Percentiles rank a stretch among this genome's conserved stretches.
Conservation (phyloP, 2,329 filamentous ascomycete genomes). For the Penicillium freii region DNA sequence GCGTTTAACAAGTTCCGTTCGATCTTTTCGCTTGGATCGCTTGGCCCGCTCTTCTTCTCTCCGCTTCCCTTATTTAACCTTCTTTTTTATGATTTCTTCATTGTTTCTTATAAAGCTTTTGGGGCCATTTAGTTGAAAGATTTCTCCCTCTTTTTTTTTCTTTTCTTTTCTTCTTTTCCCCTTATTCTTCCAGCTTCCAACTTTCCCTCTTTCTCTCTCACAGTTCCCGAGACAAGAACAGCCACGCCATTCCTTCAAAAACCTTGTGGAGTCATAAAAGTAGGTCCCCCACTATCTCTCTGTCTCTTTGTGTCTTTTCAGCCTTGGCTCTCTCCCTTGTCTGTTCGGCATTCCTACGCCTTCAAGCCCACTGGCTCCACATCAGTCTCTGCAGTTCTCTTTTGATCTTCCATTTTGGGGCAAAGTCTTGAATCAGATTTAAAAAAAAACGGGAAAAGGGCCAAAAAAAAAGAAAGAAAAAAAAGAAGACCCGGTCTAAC, state of each 20-base stretch:
- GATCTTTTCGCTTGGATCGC: constrained; percentile 19
- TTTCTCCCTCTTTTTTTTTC: constrained; percentile 7
- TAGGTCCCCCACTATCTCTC: constrained; percentile 10
- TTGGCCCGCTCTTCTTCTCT: constrained; percentile 19
- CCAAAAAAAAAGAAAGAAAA: constrained; percentile 7
- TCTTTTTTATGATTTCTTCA: constrained; percentile 25
- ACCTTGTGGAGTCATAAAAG: constrained; percentile 15
- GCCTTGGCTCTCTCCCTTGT: constrained; percentile 14
- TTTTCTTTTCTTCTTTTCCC: constrained; percentile 6
- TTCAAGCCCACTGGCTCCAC: constrained; percentile 21
- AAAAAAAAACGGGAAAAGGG: constrained; percentile 14
- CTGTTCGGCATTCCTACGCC: constrained; percentile 25
- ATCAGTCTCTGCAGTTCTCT: constrained; percentile 24
- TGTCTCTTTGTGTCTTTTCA: constrained; percentile 6
- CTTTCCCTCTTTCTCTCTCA: constrained; percentile 1
- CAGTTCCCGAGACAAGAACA: background rate
- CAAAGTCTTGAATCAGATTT: constrained; percentile 10
- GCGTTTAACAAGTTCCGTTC: constrained; percentile 27
- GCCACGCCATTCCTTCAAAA: constrained; percentile 16
- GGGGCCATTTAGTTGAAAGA: constrained; percentile 2
- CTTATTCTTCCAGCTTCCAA: background rate
- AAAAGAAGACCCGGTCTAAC: constrained; percentile 16
- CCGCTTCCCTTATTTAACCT: constrained; percentile 29
- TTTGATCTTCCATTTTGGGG: constrained; percentile 12
- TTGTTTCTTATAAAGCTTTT: constrained; percentile 16